Evolutionary conservation across 1,284 basidiomycete species (phyloP).

Genomic region (Cryptococcus maquisensis): DNA sequence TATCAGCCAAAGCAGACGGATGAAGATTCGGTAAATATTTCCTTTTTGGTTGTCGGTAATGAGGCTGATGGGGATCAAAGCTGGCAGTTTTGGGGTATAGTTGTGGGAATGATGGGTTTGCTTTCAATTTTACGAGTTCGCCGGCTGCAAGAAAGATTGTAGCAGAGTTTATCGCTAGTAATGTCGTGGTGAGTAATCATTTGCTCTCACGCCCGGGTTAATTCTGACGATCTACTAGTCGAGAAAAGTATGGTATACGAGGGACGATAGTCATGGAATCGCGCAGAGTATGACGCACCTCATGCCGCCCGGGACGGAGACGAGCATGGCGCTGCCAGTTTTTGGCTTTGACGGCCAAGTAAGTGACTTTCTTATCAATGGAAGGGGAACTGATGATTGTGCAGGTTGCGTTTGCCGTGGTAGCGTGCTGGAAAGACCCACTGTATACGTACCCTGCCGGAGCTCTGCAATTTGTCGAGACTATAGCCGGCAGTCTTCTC

Average conservation of each 20-base stretch:
- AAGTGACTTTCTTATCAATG: slow-evolving; percentile 2
- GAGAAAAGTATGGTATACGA: slow-evolving; percentile 36
- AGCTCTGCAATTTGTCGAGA: slow-evolving; percentile 42
- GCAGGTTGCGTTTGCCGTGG: slow-evolving; percentile 37
- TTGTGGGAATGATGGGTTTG: slow-evolving; percentile 28
- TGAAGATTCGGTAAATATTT: slow-evolving; percentile 9
- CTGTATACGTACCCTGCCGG: slow-evolving; percentile 40
- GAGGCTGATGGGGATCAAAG: slow-evolving; percentile 15
- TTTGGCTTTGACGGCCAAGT: slow-evolving; percentile 43
- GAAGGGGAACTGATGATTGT: not conserved
- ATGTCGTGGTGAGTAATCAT: slow-evolving; percentile 28
- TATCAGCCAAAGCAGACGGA: not conserved
- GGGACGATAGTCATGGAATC: slow-evolving; percentile 37
- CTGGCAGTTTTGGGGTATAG: slow-evolving; percentile 34
- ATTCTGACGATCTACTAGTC: slow-evolving; percentile 10
- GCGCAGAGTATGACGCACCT: slow-evolving; percentile 34
- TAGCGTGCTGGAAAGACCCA: slow-evolving; percentile 42
- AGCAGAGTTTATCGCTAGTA: slow-evolving; percentile 39
- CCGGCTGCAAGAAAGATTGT: slow-evolving; percentile 35
- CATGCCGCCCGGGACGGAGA: slow-evolving; percentile 38
- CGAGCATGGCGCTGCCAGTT: slow-evolving; percentile 38
- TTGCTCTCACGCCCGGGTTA: not conserved
- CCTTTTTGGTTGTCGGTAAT: not conserved
- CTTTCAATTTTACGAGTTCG: slow-evolving; percentile 34
- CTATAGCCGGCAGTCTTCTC: slow-evolving; percentile 31